Evolutionary conservation across 177 flowering plant species (phyloP).

Genomic region (Vitis hybrid): DNA sequence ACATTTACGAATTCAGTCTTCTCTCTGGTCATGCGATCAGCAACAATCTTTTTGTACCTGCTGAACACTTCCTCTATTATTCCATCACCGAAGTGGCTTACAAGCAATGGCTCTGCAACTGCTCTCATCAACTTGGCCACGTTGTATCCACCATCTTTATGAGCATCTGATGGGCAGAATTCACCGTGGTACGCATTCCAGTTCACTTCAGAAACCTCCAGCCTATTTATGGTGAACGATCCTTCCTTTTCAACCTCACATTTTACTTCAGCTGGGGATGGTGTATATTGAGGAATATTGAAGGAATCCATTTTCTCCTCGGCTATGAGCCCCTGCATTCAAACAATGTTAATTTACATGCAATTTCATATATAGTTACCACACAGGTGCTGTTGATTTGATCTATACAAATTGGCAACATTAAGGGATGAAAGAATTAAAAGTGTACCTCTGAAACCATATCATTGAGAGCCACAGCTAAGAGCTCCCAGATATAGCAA

Average conservation of each 20-base stretch:
- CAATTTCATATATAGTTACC: too few species aligned
- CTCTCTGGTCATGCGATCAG: conserved; percentile 22
- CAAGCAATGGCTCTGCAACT: conserved; percentile 26
- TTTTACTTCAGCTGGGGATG: conserved; percentile 39
- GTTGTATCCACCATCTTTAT: too few species aligned
- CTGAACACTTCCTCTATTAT: conserved; percentile 30
- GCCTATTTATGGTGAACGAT: conserved; percentile 25
- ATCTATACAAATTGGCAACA: too few species aligned
- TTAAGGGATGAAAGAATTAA: too few species aligned
- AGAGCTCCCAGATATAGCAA: conserved; percentile 47
- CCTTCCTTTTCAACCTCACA: conserved; percentile 35
- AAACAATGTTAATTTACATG: too few species aligned
- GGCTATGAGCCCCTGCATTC: conserved; percentile 39
- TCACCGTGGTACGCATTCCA: too few species aligned
- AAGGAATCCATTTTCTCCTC: conserved; percentile 39
- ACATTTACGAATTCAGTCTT: conserved; percentile 21
- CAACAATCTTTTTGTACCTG: conserved; percentile 17
- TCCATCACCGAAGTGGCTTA: conserved; percentile 32
- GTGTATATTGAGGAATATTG: conserved; percentile 49
- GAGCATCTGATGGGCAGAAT: too few species aligned
- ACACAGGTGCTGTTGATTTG: too few species aligned
- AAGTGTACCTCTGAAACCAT: conserved; percentile 39
- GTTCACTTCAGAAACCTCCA: too few species aligned
- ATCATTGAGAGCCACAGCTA: conserved; percentile 35
- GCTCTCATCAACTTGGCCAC: too few species aligned